Evolutionary conservation across 345 rosid genomes (phyloP).

Genomic region (Reutealis trisperma): DNA sequence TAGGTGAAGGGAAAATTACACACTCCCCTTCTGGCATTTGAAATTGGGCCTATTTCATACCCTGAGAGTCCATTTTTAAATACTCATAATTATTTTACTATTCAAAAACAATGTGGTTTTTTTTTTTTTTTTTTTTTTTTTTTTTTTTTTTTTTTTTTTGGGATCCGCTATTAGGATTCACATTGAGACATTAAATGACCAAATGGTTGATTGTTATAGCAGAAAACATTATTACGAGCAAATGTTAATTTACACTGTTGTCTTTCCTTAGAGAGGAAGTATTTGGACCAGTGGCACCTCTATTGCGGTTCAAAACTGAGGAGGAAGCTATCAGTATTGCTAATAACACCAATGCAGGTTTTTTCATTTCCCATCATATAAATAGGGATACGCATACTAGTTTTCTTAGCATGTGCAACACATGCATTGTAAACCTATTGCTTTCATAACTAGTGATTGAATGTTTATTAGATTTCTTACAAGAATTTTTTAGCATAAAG

Average conservation of each 20-base stretch:
- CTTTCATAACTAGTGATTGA: too few species aligned
- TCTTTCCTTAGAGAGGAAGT: conserved; percentile 72
- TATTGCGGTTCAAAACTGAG: conserved; percentile 78
- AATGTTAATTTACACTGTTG: not conserved
- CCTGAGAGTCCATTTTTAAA: not conserved
- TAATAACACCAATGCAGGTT: conserved; percentile 88
- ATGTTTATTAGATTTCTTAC: too few species aligned
- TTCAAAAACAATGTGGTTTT: too few species aligned
- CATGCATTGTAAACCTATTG: too few species aligned
- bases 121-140: too few species aligned
- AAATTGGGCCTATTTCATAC: not conserved
- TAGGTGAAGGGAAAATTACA: not conserved
- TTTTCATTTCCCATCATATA: not conserved
- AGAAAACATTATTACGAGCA: not conserved
- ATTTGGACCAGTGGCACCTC: conserved; percentile 97
- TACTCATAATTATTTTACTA: too few species aligned
- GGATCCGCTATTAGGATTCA: not conserved
- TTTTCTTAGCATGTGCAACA: too few species aligned
- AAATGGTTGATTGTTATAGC: not conserved
- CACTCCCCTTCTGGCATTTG: too few species aligned
- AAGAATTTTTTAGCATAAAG: too few species aligned
- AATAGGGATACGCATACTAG: too few species aligned
- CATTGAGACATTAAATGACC: too few species aligned
- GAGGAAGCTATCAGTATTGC: conserved; percentile 84
- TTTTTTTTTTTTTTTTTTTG: too few species aligned